Evolutionary conservation across 1,284 basidiomycete genomes (phyloP).

Genomic region (Inonotus obliquus): DNA sequence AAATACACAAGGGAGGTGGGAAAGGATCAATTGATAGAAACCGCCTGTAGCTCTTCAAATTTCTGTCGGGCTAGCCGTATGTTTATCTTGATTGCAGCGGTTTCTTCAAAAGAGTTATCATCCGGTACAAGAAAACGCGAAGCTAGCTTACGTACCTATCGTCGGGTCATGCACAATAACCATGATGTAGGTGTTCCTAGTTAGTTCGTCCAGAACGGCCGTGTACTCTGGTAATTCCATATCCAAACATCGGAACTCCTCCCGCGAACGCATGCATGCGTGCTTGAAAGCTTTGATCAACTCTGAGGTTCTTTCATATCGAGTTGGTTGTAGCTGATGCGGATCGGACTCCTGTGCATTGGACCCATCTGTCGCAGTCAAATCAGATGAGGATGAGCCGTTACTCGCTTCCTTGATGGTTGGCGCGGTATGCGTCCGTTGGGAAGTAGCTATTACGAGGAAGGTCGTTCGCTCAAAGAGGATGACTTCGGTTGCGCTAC

Average conservation of each 20-base stretch:
- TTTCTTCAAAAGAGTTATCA: conserved; percentile 47
- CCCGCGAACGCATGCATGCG: conserved; percentile 77
- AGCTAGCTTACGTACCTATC: conserved; percentile 56
- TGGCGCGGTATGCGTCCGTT: conserved; percentile 25
- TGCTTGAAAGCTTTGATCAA: conserved; percentile 94
- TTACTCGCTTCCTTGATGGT: conserved; percentile 22
- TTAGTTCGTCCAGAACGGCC: conserved; percentile 92
- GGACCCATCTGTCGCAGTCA: conserved; percentile 14
- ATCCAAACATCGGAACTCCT: conserved; percentile 78
- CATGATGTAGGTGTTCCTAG: conserved; percentile 91
- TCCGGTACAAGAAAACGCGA: background rate
- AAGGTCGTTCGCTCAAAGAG: conserved; percentile 97
- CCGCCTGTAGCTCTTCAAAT: conserved; percentile 78
- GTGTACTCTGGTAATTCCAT: conserved; percentile 82
- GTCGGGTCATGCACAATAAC: conserved; percentile 84
- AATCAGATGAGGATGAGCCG: conserved; percentile 26
- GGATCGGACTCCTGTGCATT: conserved; percentile 27
- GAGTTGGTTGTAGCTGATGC: conserved; percentile 64
- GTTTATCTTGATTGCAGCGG: conserved; percentile 79
- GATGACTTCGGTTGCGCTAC: conserved; percentile 89
- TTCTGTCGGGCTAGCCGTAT: conserved; percentile 76
- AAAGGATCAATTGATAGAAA: conserved; percentile 32
- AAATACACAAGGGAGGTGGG: no score
- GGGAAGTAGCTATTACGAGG: conserved; percentile 86
- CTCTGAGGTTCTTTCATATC: conserved; percentile 95